Evolutionary conservation across 371 early-diverging fungal species (phyloP), one percentile per base, ranked within the genome.

Genomic region (Mycotypha africana): DNA sequence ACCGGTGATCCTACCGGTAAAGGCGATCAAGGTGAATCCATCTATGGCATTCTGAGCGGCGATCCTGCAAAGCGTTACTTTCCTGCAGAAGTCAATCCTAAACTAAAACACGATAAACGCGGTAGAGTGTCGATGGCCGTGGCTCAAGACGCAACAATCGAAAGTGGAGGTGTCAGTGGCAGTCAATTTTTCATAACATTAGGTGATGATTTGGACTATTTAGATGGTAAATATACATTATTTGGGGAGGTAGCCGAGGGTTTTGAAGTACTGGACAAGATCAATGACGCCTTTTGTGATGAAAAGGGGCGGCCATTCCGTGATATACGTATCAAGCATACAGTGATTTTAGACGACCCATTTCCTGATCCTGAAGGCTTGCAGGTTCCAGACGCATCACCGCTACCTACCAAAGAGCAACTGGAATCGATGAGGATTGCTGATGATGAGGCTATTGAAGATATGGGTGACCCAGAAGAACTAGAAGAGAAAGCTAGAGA

Each of bases 131-230:
- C 93, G 0, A 89, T 95, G 85, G 93, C 89, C 0, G 80, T 86
- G 0, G 74, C 82, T 0, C 57, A 59, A 2, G 73, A 63, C 41
- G 71, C 61, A 6, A 51, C 60, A 4, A 53, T 64, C 2, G 70
- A 67, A 24, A 56, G 59, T 22, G 64, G 74, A 0, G 76, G 76
- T n/a, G 73, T 81, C 0, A 83, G 79, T 45, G 82, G 84, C 8
- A 93, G 94, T 28, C 99, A 99, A 68, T 98, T 99, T 58, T 98
- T 99, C 49, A 91, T 99, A 41, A 96, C 98, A 0, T 67, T 96
- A 25, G 78, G 75, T 1, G 93, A 95, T 22, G 66, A 70, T 35
- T 60, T 96, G 14, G 88, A 88, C 38, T 95, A 93, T 60, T 72
- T 99, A 25, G 95, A 99, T 62, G 93, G 92, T n/a, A 89, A 90